A percentile compares a stretch with the other conserved stretches of the same genome.
Conservation (phyloP, 805 yeast species). For the Kuraishia molischiana region DNA sequence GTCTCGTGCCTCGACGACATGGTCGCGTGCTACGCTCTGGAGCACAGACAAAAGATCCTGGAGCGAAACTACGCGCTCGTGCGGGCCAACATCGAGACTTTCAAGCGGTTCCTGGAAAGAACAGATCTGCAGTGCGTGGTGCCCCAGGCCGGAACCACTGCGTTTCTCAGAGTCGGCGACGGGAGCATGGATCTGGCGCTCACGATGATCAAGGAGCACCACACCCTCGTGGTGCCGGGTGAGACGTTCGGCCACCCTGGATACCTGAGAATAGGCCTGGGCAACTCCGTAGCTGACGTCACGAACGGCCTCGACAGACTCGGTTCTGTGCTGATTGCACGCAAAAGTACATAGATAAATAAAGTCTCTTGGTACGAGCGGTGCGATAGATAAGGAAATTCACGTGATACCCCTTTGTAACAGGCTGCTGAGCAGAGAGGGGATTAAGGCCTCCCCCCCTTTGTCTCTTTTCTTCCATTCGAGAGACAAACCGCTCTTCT, state of each 20-base stretch:
- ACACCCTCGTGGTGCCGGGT: slow-evolving; percentile 37
- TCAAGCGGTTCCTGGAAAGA: slow-evolving; percentile 14
- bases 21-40: slow-evolving; percentile 32
- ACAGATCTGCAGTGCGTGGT: slow-evolving; percentile 23
- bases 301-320: slow-evolving; percentile 19
- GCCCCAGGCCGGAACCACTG: slow-evolving; percentile 40
- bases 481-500: too few species aligned
- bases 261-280: slow-evolving; percentile 38
- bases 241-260: slow-evolving; percentile 34
- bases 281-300: slow-evolving; percentile 27
- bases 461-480: too few species aligned
- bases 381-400: too few species aligned
- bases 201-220: slow-evolving; percentile 24
- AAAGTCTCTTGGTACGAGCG: too few species aligned
- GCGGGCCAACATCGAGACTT: slow-evolving; percentile 20
- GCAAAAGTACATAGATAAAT: too few species aligned
- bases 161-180: slow-evolving; percentile 26
- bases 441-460: too few species aligned
- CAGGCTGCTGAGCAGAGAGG: too few species aligned
- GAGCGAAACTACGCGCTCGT: slow-evolving; percentile 31
- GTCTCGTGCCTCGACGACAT: slow-evolving; percentile 36
- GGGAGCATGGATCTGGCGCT: slow-evolving; percentile 22
- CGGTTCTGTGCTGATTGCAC: neutral
- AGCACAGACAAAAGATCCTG: slow-evolving; percentile 23
- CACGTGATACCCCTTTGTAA: too few species aligned